Evolutionary conservation across 352 stramenopile species (phyloP), one percentile per base, ranked within the genome.

Genomic region (Phytophthora macrochlamydospora): DNA sequence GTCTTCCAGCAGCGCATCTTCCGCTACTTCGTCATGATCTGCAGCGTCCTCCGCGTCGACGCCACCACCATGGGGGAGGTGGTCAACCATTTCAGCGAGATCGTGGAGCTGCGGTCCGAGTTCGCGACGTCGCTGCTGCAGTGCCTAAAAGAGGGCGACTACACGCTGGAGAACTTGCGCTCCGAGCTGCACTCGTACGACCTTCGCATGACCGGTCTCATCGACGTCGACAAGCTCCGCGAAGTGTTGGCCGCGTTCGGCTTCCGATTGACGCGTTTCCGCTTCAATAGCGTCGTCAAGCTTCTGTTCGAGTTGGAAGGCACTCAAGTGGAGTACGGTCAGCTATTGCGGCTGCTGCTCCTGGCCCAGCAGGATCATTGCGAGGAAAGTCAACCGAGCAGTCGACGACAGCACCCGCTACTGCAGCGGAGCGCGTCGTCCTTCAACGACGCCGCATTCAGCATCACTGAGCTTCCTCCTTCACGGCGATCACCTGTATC

Each of bases 1-100:
- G 40, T 87, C 9, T 56, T 90, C 32, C 81, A 89, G 53, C 81
- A 75, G 18, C 55, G 59, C 29, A 89, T 92, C 42, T 72, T 90
- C 14, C 81, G 79, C 29, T 69, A 84, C 35, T 92, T 86, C 37
- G 69, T 90, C 24, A 52, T 92, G 46, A 72, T 90, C 14, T 78
- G 50, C 7, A 77, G 79, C 30, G 68, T 89, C 48, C 56, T 85
- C 14, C 73, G 74, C 7, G 73, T 92, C 2, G 79, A 92, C 18
- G 71, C 71, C 2, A 56, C 45, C 0, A 78, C 81, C 14, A 62
- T 92, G 7, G 71, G 74, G 13, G 68, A 87, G 13, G 74, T 89
- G 4, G 74, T 90, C 29, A 62, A 64, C 2, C 76, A 92, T 46
- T 90, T 92, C 30, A 75, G 51, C 2, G 81, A 90, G 56, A 86